phyloP scores from a whole-genome alignment of 768 basidiomycete genomes.

The Leccinum incarnatum region DNA sequence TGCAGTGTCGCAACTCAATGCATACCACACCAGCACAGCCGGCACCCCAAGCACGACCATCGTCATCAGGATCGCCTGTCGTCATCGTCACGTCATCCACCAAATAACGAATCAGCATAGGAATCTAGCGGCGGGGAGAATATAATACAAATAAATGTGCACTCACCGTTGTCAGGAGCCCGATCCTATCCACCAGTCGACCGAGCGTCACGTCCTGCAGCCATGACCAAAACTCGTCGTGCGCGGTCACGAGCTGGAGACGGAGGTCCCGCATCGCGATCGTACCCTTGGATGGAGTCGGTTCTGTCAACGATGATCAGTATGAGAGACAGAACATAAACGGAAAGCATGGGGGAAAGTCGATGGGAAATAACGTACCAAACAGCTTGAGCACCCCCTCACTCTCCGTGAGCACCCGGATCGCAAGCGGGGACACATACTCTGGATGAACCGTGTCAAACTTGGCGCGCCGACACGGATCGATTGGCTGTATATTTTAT shows the following conservation, averaged over 20 bases:
- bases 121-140: background rate
- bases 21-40: slow-evolving; percentile 21
- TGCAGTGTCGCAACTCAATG: background rate
- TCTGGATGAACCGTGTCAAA: slow-evolving; percentile 24
- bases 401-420: slow-evolving; percentile 24
- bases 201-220: slow-evolving; percentile 28
- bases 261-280: slow-evolving; percentile 23
- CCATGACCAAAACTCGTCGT: slow-evolving; percentile 10
- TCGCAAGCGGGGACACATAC: slow-evolving; percentile 27
- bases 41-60: slow-evolving; percentile 18
- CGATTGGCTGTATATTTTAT: slow-evolving; percentile 16
- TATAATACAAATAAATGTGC: background rate
- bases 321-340: background rate
- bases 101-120: background rate
- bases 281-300: slow-evolving; percentile 25
- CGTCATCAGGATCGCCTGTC: slow-evolving; percentile 20
- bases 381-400: slow-evolving; percentile 29
- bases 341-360: background rate
- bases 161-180: slow-evolving; percentile 15
- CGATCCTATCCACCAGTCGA: slow-evolving; percentile 22
- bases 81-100: background rate
- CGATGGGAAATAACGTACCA: slow-evolving; percentile 12
- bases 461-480: slow-evolving; percentile 17
- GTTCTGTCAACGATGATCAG: slow-evolving; percentile 15
- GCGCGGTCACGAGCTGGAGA: slow-evolving; percentile 22